These are phyloP conservation scores for Rachicladosporium sp. DNA, from an alignment of 2,329 filamentous ascomycete species.

Conservation along the genomic window DNA sequence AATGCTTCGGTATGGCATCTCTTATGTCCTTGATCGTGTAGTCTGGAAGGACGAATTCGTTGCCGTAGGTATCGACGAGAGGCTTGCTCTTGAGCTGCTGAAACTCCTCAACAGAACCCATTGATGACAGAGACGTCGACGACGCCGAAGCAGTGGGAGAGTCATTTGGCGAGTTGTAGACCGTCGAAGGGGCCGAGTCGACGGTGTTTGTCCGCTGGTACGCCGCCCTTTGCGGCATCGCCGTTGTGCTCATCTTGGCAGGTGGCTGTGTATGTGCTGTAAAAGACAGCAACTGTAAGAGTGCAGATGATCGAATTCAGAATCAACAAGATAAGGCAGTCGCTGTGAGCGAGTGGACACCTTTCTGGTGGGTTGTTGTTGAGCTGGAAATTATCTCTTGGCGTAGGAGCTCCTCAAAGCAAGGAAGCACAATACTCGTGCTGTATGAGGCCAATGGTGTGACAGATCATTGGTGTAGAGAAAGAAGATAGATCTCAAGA, in stretches of 20 bases:
- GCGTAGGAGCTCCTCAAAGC: too few relatives aligned
- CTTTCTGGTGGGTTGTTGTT: too few relatives aligned
- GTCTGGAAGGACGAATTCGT: conserved; percentile 84
- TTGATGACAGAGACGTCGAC: conserved; percentile 82
- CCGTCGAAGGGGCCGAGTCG: conserved; percentile 41
- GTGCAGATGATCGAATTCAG: too few relatives aligned
- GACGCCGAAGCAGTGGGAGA: conserved; percentile 57
- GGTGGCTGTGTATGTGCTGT: not conserved
- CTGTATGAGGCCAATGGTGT: too few relatives aligned
- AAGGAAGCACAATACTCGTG: too few relatives aligned
- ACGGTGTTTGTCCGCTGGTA: conserved; percentile 35
- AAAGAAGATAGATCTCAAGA: too few relatives aligned
- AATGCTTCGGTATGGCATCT: conserved; percentile 94
- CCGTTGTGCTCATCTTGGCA: conserved; percentile 37
- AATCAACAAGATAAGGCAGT: too few relatives aligned
- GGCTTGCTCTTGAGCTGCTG: conserved; percentile 41
- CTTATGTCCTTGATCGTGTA: conserved; percentile 97
- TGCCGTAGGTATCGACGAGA: conserved; percentile 85
- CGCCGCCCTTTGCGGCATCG: conserved; percentile 36
- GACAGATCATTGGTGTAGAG: too few relatives aligned
- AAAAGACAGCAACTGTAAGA: too few relatives aligned
- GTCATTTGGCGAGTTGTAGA: conserved; percentile 44
- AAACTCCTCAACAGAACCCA: conserved; percentile 54
- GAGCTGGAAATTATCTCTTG: too few relatives aligned
- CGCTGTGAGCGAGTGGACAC: too few relatives aligned